Conservation (phyloP, 768 basidiomycete genomes). For the Clathrus columnatus region DNA sequence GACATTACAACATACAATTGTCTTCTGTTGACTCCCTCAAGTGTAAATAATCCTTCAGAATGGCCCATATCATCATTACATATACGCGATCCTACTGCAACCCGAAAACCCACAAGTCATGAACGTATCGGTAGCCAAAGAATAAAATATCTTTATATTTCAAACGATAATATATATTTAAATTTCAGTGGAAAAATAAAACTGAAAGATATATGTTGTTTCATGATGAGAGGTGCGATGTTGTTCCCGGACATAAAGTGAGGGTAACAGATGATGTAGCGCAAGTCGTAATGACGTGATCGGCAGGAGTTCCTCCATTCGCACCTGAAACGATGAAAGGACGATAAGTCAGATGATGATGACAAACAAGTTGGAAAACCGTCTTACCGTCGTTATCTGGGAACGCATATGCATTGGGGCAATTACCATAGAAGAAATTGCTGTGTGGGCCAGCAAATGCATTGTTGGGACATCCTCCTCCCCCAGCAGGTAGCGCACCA, state of each 20-base stretch:
- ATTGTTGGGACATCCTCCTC: constrained; percentile 2
- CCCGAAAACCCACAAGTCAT: too few relatives aligned
- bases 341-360: not conserved
- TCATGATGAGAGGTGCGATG: constrained; percentile 1
- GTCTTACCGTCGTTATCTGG: constrained; percentile 2
- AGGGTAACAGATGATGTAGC: not conserved
- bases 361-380: not conserved
- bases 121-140: too few relatives aligned
- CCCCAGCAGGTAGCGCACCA: constrained; percentile 3
- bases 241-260: constrained; percentile 4
- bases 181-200: too few relatives aligned
- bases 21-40: too few relatives aligned
- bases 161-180: too few relatives aligned
- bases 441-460: constrained; percentile 1
- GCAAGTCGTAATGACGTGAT: not conserved
- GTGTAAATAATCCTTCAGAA: too few relatives aligned
- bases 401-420: constrained; percentile 7
- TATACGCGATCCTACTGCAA: too few relatives aligned
- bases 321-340: not conserved
- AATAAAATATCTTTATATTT: too few relatives aligned
- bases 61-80: too few relatives aligned
- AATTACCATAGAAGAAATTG: not conserved
- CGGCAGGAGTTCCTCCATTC: not conserved
- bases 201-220: too few relatives aligned
- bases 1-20: too few relatives aligned